Conservation (phyloP, 2,329 filamentous ascomycete genomes). For the Neonectria coccinea region DNA sequence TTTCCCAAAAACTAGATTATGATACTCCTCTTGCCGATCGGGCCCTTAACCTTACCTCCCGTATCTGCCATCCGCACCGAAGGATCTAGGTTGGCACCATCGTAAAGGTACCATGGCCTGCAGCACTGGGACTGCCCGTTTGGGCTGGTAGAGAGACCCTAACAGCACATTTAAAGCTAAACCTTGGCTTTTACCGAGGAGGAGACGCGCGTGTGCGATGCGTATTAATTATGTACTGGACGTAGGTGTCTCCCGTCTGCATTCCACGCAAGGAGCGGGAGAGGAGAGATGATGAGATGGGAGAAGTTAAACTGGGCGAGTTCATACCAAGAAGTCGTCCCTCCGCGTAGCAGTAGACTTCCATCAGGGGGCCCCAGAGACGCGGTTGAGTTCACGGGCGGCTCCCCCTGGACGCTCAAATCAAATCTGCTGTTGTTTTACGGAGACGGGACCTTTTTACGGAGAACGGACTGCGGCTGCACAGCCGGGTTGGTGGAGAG, state of each 20-base stretch:
- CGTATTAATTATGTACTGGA: too few relatives aligned
- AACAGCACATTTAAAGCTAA: slow-evolving; percentile 10
- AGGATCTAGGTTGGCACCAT: slow-evolving; percentile 20
- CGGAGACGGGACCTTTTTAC: slow-evolving; percentile 3
- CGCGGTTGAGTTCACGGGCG: slow-evolving; percentile 6
- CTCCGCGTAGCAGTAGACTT: slow-evolving; percentile 5
- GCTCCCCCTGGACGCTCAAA: slow-evolving; percentile 5
- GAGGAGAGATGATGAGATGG: background rate
- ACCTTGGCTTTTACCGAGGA: slow-evolving; percentile 5
- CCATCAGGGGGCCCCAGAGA: slow-evolving; percentile 10
- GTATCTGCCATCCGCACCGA: slow-evolving; percentile 6
- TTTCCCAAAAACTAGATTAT: too few relatives aligned
- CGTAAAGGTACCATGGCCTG: background rate
- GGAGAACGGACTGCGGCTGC: slow-evolving; percentile 6
- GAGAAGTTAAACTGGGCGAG: background rate
- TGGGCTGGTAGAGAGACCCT: slow-evolving; percentile 7
- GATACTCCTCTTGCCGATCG: too few relatives aligned
- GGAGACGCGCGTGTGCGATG: background rate
- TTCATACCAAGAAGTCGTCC: background rate
- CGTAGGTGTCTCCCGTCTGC: too few relatives aligned
- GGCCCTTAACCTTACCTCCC: slow-evolving; percentile 28
- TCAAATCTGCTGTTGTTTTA: slow-evolving; percentile 23
- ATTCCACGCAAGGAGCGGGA: background rate
- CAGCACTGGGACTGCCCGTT: slow-evolving; percentile 6
- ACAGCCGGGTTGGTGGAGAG: slow-evolving; percentile 28